A percentile compares a stretch with the other conserved stretches of the same genome.
Evolutionary conservation across 2,329 filamentous ascomycete species (phyloP).

Genomic region (Penicillium sp.): DNA sequence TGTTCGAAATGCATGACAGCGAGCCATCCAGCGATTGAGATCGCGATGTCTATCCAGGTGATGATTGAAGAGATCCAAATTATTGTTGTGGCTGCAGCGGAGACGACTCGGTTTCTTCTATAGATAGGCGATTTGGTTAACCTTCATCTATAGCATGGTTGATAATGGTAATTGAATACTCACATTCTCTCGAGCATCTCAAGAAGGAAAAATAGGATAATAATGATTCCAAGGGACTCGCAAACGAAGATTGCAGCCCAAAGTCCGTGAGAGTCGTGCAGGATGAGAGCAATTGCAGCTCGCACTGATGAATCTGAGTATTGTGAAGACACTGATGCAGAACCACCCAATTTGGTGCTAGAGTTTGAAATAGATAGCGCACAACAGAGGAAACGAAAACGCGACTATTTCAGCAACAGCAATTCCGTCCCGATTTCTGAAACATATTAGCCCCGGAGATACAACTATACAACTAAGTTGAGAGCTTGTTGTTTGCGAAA

Average conservation of each 20-base stretch:
- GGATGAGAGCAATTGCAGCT: constrained; percentile 15
- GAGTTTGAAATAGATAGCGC: constrained; percentile 7
- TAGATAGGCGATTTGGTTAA: neutral
- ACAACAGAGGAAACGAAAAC: constrained; percentile 5
- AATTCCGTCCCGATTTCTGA: constrained; percentile 15
- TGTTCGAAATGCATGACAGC: constrained; percentile 14
- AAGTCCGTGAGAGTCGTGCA: constrained; percentile 10
- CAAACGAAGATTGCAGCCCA: constrained; percentile 18
- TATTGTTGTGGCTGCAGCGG: neutral
- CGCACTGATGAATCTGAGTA: constrained; percentile 12
- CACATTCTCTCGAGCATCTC: constrained; percentile 17
- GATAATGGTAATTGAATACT: neutral
- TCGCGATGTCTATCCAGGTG: constrained; percentile 18
- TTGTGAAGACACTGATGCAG: constrained; percentile 11
- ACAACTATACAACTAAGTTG: too few species aligned
- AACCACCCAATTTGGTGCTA: constrained; percentile 15
- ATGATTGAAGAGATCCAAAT: constrained; percentile 15
- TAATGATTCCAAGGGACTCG: constrained; percentile 16
- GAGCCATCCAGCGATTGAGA: constrained; percentile 18
- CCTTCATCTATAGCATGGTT: neutral
- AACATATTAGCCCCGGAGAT: too few species aligned
- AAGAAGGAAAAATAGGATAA: constrained; percentile 16
- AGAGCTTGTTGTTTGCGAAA: too few species aligned
- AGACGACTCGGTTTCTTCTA: constrained; percentile 14
- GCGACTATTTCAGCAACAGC: constrained; percentile 11